Conservation (phyloP, 306 rosid genomes). For the Potentilla sterilis region DNA sequence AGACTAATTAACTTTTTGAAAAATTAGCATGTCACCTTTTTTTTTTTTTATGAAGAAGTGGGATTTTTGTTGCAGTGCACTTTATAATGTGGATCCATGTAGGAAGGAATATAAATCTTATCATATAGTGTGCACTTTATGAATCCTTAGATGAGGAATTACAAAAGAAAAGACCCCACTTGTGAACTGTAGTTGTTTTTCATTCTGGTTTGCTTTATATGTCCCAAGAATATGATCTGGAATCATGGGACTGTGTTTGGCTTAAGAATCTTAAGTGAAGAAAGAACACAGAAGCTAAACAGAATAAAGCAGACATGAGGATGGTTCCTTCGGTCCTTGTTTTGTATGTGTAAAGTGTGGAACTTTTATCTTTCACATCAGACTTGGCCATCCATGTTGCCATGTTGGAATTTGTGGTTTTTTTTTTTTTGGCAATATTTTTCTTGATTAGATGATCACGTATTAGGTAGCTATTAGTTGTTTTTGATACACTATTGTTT, state of each 20-base stretch:
- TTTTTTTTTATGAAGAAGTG: neutral
- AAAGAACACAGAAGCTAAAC: neutral
- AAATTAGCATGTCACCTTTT: too few species aligned
- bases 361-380: neutral
- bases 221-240: neutral
- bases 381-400: too few species aligned
- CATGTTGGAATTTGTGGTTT: neutral
- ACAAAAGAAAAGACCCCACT: conserved; percentile 2
- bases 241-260: neutral
- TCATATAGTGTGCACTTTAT: neutral
- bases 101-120: neutral
- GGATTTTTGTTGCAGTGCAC: too few species aligned
- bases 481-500: conserved; percentile 4
- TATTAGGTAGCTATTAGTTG: neutral
- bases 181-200: neutral
- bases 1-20: too few species aligned
- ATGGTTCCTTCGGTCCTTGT: neutral
- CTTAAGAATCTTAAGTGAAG: neutral
- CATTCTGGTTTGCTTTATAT: neutral
- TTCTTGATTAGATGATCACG: neutral
- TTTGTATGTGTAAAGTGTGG: neutral
- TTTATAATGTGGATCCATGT: neutral
- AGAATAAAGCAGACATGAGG: neutral
- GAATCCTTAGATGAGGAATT: neutral
- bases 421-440: neutral